Base-by-base conservation (phyloP, 805 yeast species). In the Danielia oregonensis region DNA sequence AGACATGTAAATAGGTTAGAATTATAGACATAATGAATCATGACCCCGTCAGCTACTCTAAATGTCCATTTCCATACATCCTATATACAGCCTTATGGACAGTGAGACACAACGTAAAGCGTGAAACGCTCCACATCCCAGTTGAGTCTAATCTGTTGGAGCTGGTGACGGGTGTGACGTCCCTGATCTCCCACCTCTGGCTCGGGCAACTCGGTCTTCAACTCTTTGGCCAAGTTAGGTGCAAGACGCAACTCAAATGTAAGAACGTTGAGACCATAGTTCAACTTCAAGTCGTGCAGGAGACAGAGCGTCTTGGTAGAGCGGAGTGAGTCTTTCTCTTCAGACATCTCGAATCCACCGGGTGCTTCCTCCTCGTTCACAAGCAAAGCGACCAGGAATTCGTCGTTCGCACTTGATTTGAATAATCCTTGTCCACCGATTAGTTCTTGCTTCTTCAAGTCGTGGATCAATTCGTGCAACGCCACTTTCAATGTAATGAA, bases 281-380 rank as follows among this genome's bases (percentile, higher is more conserved):
- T 68, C 22, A 74, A 51, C 41, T 67, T 72, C 36, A 72, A 42
- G 40, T 73, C 79, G 46, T 63, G 73, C 49, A 39, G 40, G 22
- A 46, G 32, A 4, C 37, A 36, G 19, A 42, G 44, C 5, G 38
- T 37, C 15, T 33, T 36, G 10, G 39, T 30, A 23, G 46, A 40
- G 16, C 51, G 52, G 2, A 36, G 39, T 1, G 41, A 40, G 14
- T 40, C 47, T 9, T 41, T 37, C 23, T 61, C 68, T 36, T 68
- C 69, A n/a, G 58, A 56, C 24, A 65, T 55, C 2, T 70, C 60
- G 18, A 74, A 74, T 3, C 60, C 59, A 2, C 74, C 70, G 28
- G 61, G 63, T 14, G 70, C 55, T 12, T 53, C 51, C 42, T 73
- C 78, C 12, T 69, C 68, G 43, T 73, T 73, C 17, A 72, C 63